Conservation (phyloP, 345 rosid species). For the Eucalyptus leucophloia region DNA sequence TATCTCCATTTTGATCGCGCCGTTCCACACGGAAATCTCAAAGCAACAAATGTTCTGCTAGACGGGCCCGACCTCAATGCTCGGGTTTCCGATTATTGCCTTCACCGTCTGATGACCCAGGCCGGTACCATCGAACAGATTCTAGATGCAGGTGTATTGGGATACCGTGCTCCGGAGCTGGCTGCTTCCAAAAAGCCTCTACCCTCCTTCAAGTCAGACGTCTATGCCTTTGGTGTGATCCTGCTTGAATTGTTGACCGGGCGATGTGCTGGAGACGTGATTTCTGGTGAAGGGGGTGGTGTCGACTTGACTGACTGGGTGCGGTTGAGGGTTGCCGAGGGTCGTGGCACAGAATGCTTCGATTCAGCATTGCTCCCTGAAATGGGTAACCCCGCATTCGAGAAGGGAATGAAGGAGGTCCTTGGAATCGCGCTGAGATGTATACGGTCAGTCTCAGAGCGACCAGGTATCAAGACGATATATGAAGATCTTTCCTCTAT, state of each 20-base stretch:
- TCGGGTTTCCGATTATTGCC: conserved; percentile 92
- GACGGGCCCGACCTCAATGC: conserved; percentile 94
- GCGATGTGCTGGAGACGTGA: conserved; percentile 89
- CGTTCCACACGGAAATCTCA: conserved; percentile 92
- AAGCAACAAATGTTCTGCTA: conserved; percentile 71
- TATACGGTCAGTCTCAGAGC: conserved; percentile 70
- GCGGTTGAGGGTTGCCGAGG: conserved; percentile 49
- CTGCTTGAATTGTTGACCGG: conserved; percentile 76
- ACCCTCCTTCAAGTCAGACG: conserved; percentile 93
- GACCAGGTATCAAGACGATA: conserved; percentile 93
- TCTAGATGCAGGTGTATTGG: conserved; percentile 86
- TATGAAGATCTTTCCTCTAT: conserved; percentile 97
- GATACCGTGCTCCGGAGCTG: conserved; percentile 92
- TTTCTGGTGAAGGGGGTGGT: conserved; percentile 68
- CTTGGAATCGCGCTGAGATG: conserved; percentile 81
- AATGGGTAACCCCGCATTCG: conserved; percentile 39
- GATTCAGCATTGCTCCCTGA: conserved; percentile 52
- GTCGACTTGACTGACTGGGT: conserved; percentile 87
- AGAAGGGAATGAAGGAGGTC: conserved; percentile 89
- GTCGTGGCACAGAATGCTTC: conserved; percentile 56
- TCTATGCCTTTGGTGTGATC: conserved; percentile 87
- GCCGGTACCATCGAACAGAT: conserved; percentile 92
- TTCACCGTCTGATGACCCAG: conserved; percentile 92
- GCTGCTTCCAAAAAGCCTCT: conserved; percentile 83
- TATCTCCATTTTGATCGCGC: conserved; percentile 98